phyloP scores from a whole-genome alignment of 2,329 filamentous ascomycete species.

The Aspergillus floridensis region DNA sequence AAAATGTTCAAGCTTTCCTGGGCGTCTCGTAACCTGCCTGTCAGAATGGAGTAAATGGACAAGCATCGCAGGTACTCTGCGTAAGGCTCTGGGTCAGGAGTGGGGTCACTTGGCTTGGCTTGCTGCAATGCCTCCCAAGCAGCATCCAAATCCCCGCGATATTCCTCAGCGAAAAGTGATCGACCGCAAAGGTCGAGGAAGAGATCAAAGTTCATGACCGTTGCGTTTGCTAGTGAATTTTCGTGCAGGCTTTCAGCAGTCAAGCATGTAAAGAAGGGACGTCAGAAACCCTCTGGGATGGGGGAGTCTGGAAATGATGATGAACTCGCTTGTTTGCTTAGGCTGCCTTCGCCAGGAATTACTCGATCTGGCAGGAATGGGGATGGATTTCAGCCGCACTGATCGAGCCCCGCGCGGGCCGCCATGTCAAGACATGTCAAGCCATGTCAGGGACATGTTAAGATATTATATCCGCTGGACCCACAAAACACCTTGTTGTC shows the following conservation, averaged over 20 bases:
- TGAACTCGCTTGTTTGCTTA: neutral
- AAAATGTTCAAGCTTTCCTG: constrained; percentile 13
- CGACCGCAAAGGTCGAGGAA: constrained; percentile 16
- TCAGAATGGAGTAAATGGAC: constrained; percentile 16
- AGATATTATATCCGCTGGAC: neutral
- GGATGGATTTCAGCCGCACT: neutral
- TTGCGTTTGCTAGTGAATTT: neutral
- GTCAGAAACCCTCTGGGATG: no score
- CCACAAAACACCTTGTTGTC: neutral
- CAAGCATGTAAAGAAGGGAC: neutral
- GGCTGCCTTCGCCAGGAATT: constrained; percentile 16
- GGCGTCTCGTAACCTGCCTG: constrained; percentile 18
- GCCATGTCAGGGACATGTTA: neutral
- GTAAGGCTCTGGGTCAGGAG: constrained; percentile 3
- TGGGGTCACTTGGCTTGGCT: neutral
- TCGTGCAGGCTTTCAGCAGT: neutral
- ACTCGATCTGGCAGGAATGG: constrained; percentile 3
- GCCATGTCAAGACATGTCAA: neutral
- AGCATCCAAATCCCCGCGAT: constrained; percentile 20
- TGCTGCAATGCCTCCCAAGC: constrained; percentile 17
- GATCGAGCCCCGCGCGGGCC: constrained; percentile 5
- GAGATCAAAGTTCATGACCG: constrained; percentile 15
- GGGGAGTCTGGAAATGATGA: no score
- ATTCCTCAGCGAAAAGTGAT: constrained; percentile 23
- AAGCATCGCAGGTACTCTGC: constrained; percentile 21